Base-by-base conservation (phyloP, 2,329 filamentous ascomycete genomes). In the Epichloe gansuensis region DNA sequence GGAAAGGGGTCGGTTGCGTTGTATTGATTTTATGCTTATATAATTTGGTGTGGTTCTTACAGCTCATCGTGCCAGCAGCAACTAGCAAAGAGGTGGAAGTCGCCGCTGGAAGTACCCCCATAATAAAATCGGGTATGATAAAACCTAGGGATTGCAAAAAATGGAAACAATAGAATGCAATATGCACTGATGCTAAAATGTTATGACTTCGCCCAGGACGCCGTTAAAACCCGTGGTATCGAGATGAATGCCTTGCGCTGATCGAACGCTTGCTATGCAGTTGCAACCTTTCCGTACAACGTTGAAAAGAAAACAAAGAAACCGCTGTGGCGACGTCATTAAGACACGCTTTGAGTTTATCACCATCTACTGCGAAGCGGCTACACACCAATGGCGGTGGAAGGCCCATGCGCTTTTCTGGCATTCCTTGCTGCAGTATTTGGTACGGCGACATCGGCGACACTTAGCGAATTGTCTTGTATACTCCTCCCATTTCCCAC, bases 341-440 rank as follows among this genome's bases (percentile, higher is more conserved):
- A n/a, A 52, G 54, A 15, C 23, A 42, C 54, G 54, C 54, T 45
- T 39, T 31, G 17, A 27, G 23, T n/a, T 23, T n/a, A 38, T 43
- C 40, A 34, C 13, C 31, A 34, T 34, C 52, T 66, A 78, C 69
- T 76, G 74, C 36, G 76, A 72, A 48, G 87, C 87, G 54, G 85
- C 84, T 53, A 93, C 85, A 67, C 93, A 98, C 93, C 93, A 98
- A 71, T 97, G 94, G 55, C 93, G 84, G 67, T 98, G 93, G 70
- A 89, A 97, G 31, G 93, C 89, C 93, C 93, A 98, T 9, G 93
- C 94, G 61, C 88, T 94, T 75, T 97, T 97, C 71, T 98, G 93
- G 70, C 93, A 98, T 69, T 98, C 93, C 71, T 98, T 98, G 78
- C 90, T 96, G 82, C 93, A 98, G 73, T 96, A 96, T 69, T 98